phyloP scores from a whole-genome alignment of 192 early-diverging fungal genomes.

The Gaertneriomyces semiglobifer region DNA sequence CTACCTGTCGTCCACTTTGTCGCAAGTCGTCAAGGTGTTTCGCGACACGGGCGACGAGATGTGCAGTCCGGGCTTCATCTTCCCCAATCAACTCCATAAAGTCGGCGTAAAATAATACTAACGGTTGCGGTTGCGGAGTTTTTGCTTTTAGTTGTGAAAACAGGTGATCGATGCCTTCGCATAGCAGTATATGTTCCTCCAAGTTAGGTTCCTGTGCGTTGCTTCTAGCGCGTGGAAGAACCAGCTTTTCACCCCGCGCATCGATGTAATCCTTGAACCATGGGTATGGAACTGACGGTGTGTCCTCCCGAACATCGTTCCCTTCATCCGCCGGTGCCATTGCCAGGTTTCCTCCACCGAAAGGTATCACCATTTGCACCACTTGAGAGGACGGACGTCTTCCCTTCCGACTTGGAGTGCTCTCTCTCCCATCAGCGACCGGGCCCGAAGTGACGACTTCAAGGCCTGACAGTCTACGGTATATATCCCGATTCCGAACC shows the following conservation, averaged over 20 bases:
- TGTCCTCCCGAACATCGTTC: not conserved
- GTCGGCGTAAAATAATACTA: conserved; percentile 1
- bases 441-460: not conserved
- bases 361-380: conserved; percentile 1
- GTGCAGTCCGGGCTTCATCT: not conserved
- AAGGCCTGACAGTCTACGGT: not conserved
- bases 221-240: not conserved
- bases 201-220: not conserved
- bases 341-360: not conserved
- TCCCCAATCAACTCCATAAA: not conserved
- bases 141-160: not conserved
- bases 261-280: not conserved
- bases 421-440: not conserved
- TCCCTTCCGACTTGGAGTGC: not conserved
- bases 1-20: not conserved
- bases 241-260: not conserved
- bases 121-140: not conserved
- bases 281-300: conserved; percentile 4
- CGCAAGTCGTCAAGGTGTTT: not conserved
- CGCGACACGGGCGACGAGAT: not conserved
- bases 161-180: not conserved
- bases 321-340: not conserved
- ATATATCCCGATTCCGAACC: not conserved
- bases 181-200: not conserved
- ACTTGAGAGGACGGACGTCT: not conserved